Evolutionary conservation across 495 filamentous ascomycete species (phyloP), one percentile per base, ranked within the genome.

Genomic region (Tuber brumale): DNA sequence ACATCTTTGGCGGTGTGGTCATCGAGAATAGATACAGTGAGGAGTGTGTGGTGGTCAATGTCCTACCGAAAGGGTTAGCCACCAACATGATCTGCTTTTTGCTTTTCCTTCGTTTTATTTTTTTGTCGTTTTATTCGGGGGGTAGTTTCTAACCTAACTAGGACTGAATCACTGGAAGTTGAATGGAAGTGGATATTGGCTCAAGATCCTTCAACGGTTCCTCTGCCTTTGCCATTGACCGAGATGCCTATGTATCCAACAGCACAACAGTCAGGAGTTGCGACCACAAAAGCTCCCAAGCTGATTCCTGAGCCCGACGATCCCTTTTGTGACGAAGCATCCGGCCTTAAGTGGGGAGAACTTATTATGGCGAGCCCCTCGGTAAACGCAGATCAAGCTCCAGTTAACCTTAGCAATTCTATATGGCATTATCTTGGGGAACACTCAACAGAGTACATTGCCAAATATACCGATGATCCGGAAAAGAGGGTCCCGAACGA

Each of bases 341-440:
- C 77, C 16, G 76, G 72, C 14, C 43, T 82, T 9, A 82, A 79
- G 74, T 82, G 80, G 81, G 81, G 77, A 39, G 81, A 82, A 72
- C 75, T 82, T 23, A 73, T 82, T 31, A 51, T 86, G 80, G 72
- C 71, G 23, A 46, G 85, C 80, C 70, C 81, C 80, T 46, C 78
- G 76, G 43, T 51, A 16, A 45, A 75, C 41, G 21, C 87, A 81
- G 82, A 86, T 74, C 86, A 92, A 85, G 84, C 85, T 75, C 86
- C 88, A 81, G 86, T 95, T 72, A 89, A 95, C 80, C 81, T 97
- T 31, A 81, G 89, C 16, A 89, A 94, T 75, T 90, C 92, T 79
- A 84, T 97, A 74, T 99, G 94, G 95, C 89, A 92, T 85, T 99
- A 97, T 84, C 87, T 99, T 78, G 93, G 92, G 27, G 88, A 89